Evolutionary conservation across 257 asterid species (phyloP), one percentile per base, ranked within the genome.

Genomic region (Primulina eburnea): DNA sequence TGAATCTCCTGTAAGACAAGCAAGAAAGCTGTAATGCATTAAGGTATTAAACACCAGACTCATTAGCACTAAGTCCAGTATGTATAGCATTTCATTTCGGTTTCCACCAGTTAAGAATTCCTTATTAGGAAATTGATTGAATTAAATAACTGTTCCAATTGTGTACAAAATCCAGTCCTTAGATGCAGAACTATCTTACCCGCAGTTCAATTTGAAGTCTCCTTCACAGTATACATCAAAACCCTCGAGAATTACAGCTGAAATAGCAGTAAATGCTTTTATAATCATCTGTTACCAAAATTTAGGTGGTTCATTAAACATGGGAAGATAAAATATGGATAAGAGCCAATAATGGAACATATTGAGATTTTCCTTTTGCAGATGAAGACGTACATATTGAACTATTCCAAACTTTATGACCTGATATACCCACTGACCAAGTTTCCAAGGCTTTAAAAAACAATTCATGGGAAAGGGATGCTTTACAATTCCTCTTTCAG

Each of bases 141-240:
- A 62, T 28, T 38, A 50, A 61, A 50, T 50, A 71, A 11, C 11
- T 32, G 69, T 66, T 55, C 70, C 5, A 62, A 56, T 40, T 18
- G 38, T 47, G 55, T 58, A 28, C 63, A 29, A 62, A 68, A 38
- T n/a, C 71, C 61, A 34, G 20, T 32, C 40, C 61, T 24, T 60
- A 29, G 53, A 74, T 63, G 77, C 65, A 47, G 6, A 24, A 60
- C 62, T 28, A 67, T 70, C 98, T 78, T 84, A 94, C 99, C 99
- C 99, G 76, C 99, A 94, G 75, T 87, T 88, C 97, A 86, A 88
- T 81, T 76, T 86, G 83, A 94, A 94, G 68, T 87, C 97, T 79
- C 99, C 97, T 82, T 94, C 99, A 81, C 99, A 94, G 80, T 94
- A 94, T 67, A 80, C 91, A 82, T 79, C 86, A 82, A 94, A 89